Base-by-base conservation (phyloP, 768 basidiomycete genomes). In the Leccinum arenicola region DNA sequence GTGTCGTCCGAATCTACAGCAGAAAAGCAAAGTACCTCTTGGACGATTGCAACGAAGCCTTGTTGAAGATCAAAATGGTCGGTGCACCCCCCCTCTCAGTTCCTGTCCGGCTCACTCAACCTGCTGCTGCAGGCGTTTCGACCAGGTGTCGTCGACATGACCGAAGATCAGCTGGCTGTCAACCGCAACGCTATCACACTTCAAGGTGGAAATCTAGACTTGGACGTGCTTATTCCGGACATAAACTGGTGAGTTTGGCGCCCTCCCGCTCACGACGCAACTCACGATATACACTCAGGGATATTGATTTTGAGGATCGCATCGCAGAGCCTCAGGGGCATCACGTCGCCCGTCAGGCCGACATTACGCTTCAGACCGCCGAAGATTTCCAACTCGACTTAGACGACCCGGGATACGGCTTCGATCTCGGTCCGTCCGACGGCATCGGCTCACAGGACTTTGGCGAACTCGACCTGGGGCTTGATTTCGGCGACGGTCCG, bases 1-100 rank as follows among this genome's bases (percentile, higher is more conserved):
- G 97, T 65, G 96, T 99, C 50, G 94, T 96, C 55, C 84, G 97
- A 57, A 98, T 99, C 69, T 99, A 99, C 75, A 95, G 93, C 68
- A 82, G 96, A 48, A 99, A 99, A 73, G 95, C 95, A 17, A 97
- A 98, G 70, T 99, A 99, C 74, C 82, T 99, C 3, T 77, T 98
- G 62, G 97, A 99, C 68, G 97, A 99, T 70, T 98, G 96, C 70
- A 97, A 97, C 61, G 97, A 99, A 72, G 95, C 96, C 0, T 76
- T 98, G 48, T 78, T 95, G 40, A 94, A 95, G 74, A 95, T 98
- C 51, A 96, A 95, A 75, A 91, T 97, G 89, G 95, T 93, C 4
- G 4, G 55, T 23, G 69, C 61, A 45, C 27, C 27, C 4, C 53
- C 35, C 27, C 21, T 54, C 27, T 17, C 21, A 58, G 14, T 15